These are phyloP conservation scores for Blechomonas ayalai DNA, from an alignment of 208 protist genomes.

Conservation along the genomic window DNA sequence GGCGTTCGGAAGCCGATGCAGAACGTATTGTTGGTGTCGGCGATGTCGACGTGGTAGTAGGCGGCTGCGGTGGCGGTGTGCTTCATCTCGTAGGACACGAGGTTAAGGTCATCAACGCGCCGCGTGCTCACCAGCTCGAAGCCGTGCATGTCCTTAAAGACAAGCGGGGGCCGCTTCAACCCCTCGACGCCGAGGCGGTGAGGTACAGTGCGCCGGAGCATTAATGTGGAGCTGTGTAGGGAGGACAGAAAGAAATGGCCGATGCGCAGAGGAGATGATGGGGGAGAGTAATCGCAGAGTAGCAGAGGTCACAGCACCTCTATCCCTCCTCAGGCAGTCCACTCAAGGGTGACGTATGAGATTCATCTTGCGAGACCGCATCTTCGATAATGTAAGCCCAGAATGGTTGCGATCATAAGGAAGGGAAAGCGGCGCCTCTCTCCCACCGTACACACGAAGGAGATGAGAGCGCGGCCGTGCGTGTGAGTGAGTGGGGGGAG, in stretches of 20 bases:
- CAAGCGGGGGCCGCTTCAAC: conserved; percentile 9
- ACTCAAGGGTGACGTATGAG: too few species aligned
- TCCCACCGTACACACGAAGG: too few species aligned
- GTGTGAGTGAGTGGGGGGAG: too few species aligned
- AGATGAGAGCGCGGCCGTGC: too few species aligned
- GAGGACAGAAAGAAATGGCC: background rate
- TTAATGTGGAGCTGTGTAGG: conserved; percentile 2
- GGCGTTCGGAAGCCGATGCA: conserved; percentile 95
- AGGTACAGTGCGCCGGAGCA: conserved; percentile 45
- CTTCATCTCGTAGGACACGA: conserved; percentile 69
- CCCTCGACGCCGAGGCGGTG: conserved; percentile 9
- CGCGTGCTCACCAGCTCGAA: conserved; percentile 51
- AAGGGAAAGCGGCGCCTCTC: too few species aligned
- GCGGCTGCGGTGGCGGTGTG: conserved; percentile 64
- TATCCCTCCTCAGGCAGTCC: too few species aligned
- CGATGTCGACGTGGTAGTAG: conserved; percentile 92
- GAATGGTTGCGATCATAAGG: too few species aligned
- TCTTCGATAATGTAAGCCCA: too few species aligned
- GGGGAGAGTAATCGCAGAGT: background rate
- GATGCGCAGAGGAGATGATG: background rate
- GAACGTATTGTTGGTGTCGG: conserved; percentile 95
- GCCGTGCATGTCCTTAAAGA: conserved; percentile 45
- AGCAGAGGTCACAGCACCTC: too few species aligned
- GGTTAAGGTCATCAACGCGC: conserved; percentile 65
- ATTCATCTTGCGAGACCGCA: too few species aligned